A percentile compares a stretch with the other conserved stretches of the same genome.
Evolutionary conservation across 2,329 filamentous ascomycete genomes (phyloP).

Genomic region (Calonectria crousiana): DNA sequence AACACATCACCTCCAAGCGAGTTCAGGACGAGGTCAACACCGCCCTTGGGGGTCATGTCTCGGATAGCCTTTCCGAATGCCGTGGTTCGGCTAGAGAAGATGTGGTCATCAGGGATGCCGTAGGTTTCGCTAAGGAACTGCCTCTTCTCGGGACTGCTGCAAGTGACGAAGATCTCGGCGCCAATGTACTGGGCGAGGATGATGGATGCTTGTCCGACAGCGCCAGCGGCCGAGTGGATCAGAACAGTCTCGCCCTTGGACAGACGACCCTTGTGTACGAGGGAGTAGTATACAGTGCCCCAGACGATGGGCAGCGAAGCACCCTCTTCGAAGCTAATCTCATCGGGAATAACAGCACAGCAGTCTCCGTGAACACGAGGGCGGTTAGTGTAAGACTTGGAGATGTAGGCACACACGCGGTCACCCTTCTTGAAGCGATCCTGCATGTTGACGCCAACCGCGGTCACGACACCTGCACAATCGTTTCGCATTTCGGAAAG

Average conservation of each 20-base stretch:
- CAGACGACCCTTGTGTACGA: conserved; percentile 14
- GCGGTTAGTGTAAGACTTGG: conserved; percentile 1
- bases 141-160: conserved; percentile 12
- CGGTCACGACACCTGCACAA: conserved; percentile 15
- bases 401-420: conserved; percentile 15
- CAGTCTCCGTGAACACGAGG: conserved; percentile 9
- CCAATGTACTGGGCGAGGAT: conserved; percentile 16
- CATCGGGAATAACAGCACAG: conserved; percentile 13
- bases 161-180: conserved; percentile 21
- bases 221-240: conserved; percentile 22
- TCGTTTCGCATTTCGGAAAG: conserved; percentile 12
- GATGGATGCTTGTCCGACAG: conserved; percentile 20
- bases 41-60: conserved; percentile 14
- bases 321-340: conserved; percentile 22
- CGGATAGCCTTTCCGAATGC: conserved; percentile 1
- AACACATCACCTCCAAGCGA: conserved; percentile 22
- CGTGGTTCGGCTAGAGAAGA: conserved; percentile 16
- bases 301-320: conserved; percentile 25
- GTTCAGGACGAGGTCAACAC: conserved; percentile 25
- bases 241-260: conserved; percentile 33
- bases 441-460: conserved; percentile 13
- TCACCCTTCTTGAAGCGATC: conserved; percentile 13
- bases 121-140: conserved; percentile 12
- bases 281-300: conserved; percentile 24
- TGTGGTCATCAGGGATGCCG: conserved; percentile 20